Evolutionary conservation across 108 stramenopile genomes (phyloP).

Genomic region (Nitzschia palea): DNA sequence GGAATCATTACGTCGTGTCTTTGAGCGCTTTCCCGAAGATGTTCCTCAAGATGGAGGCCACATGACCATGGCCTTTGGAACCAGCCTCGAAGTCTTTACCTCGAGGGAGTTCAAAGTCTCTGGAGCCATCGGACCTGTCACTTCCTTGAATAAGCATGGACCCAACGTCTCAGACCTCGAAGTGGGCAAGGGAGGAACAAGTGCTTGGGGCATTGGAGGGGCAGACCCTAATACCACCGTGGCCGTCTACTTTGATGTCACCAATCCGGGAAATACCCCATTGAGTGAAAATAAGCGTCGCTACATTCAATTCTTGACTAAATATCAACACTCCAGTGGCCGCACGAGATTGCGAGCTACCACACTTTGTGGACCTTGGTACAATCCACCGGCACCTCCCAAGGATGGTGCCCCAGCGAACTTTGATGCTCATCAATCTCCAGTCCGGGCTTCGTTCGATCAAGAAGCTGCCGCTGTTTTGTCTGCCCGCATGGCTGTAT

Average conservation of each 20-base stretch:
- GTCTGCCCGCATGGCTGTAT: conserved; percentile 94
- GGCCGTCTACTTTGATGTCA: conserved; percentile 98
- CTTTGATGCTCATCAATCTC: conserved; percentile 46
- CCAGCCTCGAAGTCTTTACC: conserved; percentile 89
- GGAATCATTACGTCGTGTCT: conserved; percentile 95
- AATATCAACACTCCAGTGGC: conserved; percentile 95
- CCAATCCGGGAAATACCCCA: conserved; percentile 80
- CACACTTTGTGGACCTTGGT: conserved; percentile 94
- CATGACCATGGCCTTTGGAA: conserved; percentile 94
- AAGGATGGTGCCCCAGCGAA: conserved; percentile 43
- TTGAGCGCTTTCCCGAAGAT: conserved; percentile 83
- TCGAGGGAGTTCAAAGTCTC: conserved; percentile 93
- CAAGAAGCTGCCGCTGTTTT: conserved; percentile 99
- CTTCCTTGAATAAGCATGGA: conserved; percentile 85
- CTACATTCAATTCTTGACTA: conserved; percentile 96
- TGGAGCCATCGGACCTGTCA: conserved; percentile 86
- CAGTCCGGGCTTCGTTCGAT: conserved; percentile 92
- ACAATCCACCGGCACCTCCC: conserved; percentile 68
- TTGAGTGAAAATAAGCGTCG: conserved; percentile 85
- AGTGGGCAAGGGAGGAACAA: conserved; percentile 97
- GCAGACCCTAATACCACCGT: conserved; percentile 94
- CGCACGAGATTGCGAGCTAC: conserved; percentile 91
- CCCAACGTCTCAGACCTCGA: conserved; percentile 94
- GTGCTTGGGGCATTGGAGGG: conserved; percentile 97
- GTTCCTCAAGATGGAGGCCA: conserved; percentile 85